A percentile compares a stretch with the other conserved stretches of the same genome.
These are phyloP conservation scores for Nitzschia sp. DNA, from an alignment of 108 stramenopile genomes.

Conservation along the genomic window DNA sequence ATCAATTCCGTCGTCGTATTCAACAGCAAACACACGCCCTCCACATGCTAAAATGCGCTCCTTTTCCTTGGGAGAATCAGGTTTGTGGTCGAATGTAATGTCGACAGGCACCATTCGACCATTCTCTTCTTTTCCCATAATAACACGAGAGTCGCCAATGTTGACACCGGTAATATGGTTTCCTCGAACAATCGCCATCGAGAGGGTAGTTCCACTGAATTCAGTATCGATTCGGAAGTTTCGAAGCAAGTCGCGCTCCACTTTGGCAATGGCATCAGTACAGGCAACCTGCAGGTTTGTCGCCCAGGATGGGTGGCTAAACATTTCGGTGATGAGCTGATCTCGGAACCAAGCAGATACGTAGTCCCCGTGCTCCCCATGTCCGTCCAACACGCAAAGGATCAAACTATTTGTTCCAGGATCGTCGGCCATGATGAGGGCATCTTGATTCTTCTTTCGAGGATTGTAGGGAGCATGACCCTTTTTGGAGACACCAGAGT, in stretches of 20 bases:
- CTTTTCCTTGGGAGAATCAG: constrained; percentile 94
- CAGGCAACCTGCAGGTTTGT: constrained; percentile 75
- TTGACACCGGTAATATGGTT: constrained; percentile 90
- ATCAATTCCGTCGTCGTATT: constrained; percentile 99
- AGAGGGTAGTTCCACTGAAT: constrained; percentile 95
- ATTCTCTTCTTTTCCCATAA: constrained; percentile 69
- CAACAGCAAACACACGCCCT: constrained; percentile 97
- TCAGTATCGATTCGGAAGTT: constrained; percentile 94
- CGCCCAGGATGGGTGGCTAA: constrained; percentile 83
- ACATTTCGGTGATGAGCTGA: constrained; percentile 85
- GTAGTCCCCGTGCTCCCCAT: constrained; percentile 96
- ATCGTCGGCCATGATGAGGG: constrained; percentile 95
- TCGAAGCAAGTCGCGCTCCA: constrained; percentile 86
- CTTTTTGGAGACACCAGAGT: constrained; percentile 95
- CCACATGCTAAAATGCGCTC: constrained; percentile 92
- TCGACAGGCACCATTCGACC: constrained; percentile 73
- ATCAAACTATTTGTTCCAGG: constrained; percentile 88
- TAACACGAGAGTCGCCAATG: constrained; percentile 93
- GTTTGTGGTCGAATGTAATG: constrained; percentile 97
- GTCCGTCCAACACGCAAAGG: constrained; percentile 96
- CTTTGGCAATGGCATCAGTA: constrained; percentile 83
- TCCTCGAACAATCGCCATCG: constrained; percentile 91
- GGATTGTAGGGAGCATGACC: constrained; percentile 99
- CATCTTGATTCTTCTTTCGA: constrained; percentile 98
- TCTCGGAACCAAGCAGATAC: constrained; percentile 92